A percentile compares a stretch with the other conserved stretches of the same genome.
Evolutionary conservation across 192 early-diverging fungal species (phyloP).

Genomic region (Helicostylum pulchrum): DNA sequence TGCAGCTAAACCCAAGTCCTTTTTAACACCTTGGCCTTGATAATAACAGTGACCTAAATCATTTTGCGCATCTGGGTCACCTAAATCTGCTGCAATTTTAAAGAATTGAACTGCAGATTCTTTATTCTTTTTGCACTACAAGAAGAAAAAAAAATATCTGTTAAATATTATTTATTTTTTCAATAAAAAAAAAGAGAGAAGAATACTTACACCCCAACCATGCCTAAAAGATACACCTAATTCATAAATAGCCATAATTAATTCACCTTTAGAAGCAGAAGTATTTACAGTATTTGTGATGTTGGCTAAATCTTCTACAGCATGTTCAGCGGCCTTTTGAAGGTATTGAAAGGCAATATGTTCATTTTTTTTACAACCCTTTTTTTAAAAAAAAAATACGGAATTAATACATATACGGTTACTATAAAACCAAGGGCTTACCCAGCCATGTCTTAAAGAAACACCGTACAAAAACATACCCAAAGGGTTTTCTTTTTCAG

Average conservation of each 20-base stretch:
- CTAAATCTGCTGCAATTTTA: slow-evolving; percentile 76
- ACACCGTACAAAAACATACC: slow-evolving; percentile 77
- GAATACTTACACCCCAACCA: slow-evolving; percentile 73
- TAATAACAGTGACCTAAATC: slow-evolving; percentile 71
- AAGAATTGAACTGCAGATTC: slow-evolving; percentile 75
- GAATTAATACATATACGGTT: no score
- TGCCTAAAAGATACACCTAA: slow-evolving; percentile 73
- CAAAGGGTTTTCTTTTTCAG: slow-evolving; percentile 60
- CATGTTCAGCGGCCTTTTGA: slow-evolving; percentile 68
- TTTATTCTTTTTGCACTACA: slow-evolving; percentile 57
- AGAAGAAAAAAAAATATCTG: slow-evolving; percentile 1
- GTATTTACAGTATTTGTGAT: slow-evolving; percentile 41
- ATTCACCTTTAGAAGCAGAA: slow-evolving; percentile 61
- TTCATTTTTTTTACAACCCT: slow-evolving; percentile 66
- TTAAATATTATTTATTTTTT: neutral
- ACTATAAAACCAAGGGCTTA: no score
- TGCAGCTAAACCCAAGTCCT: slow-evolving; percentile 68
- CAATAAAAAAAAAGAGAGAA: neutral
- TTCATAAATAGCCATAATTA: slow-evolving; percentile 79
- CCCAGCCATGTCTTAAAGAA: slow-evolving; percentile 77
- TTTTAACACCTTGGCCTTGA: slow-evolving; percentile 71
- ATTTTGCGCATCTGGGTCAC: slow-evolving; percentile 74
- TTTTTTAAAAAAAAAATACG: slow-evolving; percentile 6
- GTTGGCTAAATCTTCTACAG: slow-evolving; percentile 58
- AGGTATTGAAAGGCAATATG: slow-evolving; percentile 66